A percentile compares a stretch with the other conserved stretches of the same genome.
Evolutionary conservation across 2,329 filamentous ascomycete species (phyloP).

Genomic region (Sodiomyces alkalinus): DNA sequence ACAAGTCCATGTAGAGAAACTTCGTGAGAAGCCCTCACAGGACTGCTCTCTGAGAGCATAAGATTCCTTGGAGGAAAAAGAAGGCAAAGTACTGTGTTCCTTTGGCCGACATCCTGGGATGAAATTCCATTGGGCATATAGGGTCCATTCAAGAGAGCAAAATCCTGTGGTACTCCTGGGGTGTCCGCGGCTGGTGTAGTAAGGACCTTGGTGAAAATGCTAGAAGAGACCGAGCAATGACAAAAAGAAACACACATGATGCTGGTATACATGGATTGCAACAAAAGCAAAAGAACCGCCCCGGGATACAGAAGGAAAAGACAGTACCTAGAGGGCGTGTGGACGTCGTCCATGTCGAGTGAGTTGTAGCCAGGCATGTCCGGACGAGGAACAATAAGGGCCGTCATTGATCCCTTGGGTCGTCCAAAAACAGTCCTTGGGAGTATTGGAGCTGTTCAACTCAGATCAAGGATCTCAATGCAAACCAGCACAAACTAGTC

Average conservation of each 20-base stretch:
- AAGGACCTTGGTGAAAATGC: no score
- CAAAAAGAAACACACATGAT: slow-evolving; percentile 15
- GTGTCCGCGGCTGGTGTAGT: slow-evolving; percentile 5
- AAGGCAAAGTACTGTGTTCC: slow-evolving; percentile 3
- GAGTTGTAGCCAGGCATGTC: slow-evolving; percentile 40
- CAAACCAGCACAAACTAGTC: no score
- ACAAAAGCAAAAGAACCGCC: slow-evolving; percentile 25
- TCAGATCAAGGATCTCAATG: no score
- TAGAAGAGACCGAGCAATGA: slow-evolving; percentile 4
- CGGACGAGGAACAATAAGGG: slow-evolving; percentile 30
- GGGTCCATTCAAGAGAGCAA: no score
- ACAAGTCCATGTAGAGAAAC: not conserved
- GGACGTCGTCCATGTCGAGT: slow-evolving; percentile 43
- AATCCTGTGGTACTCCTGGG: slow-evolving; percentile 4
- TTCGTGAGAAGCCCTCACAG: not conserved
- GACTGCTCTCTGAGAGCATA: not conserved
- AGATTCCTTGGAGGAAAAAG: no score
- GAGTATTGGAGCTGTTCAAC: slow-evolving; percentile 4
- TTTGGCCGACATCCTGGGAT: slow-evolving; percentile 1
- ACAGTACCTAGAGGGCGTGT: slow-evolving; percentile 48
- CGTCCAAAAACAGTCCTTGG: slow-evolving; percentile 10
- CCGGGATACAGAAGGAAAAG: slow-evolving; percentile 30
- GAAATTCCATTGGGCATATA: no score
- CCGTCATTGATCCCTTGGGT: slow-evolving; percentile 32
- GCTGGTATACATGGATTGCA: slow-evolving; percentile 12